These are phyloP conservation scores for Desmodesmus armatus DNA, from an alignment of 139 green algal genomes.

Conservation along the genomic window DNA sequence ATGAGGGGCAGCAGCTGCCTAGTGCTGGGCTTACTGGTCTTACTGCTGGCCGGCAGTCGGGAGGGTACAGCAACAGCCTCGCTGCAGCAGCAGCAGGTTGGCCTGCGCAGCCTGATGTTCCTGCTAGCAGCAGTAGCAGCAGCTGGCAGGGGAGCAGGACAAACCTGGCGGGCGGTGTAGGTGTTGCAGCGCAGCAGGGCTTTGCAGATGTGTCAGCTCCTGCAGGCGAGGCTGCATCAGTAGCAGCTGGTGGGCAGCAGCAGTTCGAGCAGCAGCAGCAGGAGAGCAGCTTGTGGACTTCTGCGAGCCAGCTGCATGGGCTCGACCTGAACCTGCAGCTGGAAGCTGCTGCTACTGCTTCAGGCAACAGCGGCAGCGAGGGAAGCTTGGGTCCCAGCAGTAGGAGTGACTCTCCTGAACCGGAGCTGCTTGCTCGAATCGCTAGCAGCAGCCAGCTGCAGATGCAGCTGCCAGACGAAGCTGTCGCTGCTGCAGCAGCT, in stretches of 20 bases:
- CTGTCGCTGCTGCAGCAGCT: conserved; percentile 41
- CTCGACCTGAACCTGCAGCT: conserved; percentile 45
- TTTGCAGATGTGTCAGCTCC: no score
- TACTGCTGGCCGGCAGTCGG: no score
- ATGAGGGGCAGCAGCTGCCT: conserved; percentile 3
- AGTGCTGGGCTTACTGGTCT: no score
- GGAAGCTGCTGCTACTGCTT: conserved; percentile 34
- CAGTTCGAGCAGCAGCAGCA: conserved; percentile 21
- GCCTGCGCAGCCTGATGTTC: no score
- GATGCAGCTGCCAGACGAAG: conserved; percentile 31
- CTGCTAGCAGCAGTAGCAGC: background rate
- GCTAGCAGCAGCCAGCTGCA: conserved; percentile 25
- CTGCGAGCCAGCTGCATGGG: conserved; percentile 31
- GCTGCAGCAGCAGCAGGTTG: background rate
- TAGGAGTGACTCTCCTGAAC: conserved; percentile 9
- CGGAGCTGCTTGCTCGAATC: background rate
- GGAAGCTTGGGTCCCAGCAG: background rate
- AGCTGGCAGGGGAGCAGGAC: conserved; percentile 8
- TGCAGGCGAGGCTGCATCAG: no score
- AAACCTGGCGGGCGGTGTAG: no score
- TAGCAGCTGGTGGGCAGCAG: background rate
- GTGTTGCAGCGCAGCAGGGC: no score
- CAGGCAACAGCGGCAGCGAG: conserved; percentile 17
- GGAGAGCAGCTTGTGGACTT: conserved; percentile 7
- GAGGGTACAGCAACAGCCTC: conserved; percentile 5